Evolutionary conservation across 2,329 filamentous ascomycete genomes (phyloP).

Genomic region (Furcasterigmium sp.): DNA sequence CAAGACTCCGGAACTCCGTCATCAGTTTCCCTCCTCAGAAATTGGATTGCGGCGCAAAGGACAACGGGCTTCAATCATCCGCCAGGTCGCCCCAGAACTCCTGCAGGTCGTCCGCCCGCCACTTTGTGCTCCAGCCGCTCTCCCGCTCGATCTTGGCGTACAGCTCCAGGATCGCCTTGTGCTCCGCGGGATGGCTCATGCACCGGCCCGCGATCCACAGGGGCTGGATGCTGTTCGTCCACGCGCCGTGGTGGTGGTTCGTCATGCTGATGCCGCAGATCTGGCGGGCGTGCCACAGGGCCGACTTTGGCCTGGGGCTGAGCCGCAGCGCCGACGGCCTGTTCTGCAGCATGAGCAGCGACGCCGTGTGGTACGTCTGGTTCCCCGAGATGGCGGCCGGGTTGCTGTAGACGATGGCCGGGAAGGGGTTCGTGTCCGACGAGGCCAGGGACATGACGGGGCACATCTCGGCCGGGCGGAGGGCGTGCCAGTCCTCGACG

Average conservation of each 20-base stretch:
- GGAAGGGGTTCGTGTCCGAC: conserved; percentile 40
- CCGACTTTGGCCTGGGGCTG: conserved; percentile 27
- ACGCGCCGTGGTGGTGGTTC: conserved; percentile 46
- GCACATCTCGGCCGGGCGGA: conserved; percentile 27
- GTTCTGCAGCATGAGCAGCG: conserved; percentile 44
- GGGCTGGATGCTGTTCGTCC: conserved; percentile 49
- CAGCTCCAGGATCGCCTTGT: conserved; percentile 36
- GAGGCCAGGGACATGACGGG: conserved; percentile 27
- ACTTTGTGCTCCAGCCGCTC: conserved; percentile 47
- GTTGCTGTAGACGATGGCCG: conserved; percentile 43
- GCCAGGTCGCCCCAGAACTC: conserved; percentile 42
- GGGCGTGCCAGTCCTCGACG: conserved; percentile 33
- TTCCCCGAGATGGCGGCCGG: conserved; percentile 48
- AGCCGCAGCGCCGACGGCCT: conserved; percentile 33
- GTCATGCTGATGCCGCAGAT: conserved; percentile 48
- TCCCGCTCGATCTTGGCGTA: conserved; percentile 44
- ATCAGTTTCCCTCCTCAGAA: no score
- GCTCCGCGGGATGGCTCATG: conserved; percentile 41
- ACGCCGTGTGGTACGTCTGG: conserved; percentile 48
- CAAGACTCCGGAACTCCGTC: no score
- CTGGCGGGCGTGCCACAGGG: conserved; percentile 46
- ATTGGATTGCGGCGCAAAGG: no score
- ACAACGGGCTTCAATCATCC: conserved; percentile 4
- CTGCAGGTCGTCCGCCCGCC: conserved; percentile 46
- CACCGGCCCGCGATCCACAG: conserved; percentile 47